Conservation (phyloP, 257 asterid genomes). For the Solanum arcanum region DNA sequence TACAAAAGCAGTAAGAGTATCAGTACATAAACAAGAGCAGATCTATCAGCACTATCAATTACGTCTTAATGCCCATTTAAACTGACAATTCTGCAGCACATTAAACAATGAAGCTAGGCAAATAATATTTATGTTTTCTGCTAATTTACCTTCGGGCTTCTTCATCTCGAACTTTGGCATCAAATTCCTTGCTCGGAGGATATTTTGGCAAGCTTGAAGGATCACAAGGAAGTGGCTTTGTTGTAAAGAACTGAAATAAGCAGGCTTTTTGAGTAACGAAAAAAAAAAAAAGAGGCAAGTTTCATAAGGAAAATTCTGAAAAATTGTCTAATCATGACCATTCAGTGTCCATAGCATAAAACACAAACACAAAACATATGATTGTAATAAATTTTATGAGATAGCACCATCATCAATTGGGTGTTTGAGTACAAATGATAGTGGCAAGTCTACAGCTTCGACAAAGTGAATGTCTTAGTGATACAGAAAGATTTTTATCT, state of each 20-base stretch:
- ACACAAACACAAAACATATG: background rate
- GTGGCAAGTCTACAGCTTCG: background rate
- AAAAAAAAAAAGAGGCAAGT: background rate
- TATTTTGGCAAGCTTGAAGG: conserved; percentile 90
- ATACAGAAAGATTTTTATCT: background rate
- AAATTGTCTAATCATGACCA: background rate
- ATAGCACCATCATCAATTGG: background rate
- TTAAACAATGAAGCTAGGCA: background rate
- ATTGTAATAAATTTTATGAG: background rate
- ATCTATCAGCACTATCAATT: background rate
- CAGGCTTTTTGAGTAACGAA: background rate
- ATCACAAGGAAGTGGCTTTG: conserved; percentile 80
- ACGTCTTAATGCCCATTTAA: background rate
- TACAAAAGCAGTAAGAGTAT: conserved; percentile 1
- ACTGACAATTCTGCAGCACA: background rate
- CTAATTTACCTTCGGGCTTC: conserved; percentile 66
- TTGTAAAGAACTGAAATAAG: conserved; percentile 56
- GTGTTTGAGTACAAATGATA: background rate
- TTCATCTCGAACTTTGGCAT: conserved; percentile 92
- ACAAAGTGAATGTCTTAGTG: background rate
- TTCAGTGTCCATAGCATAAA: background rate
- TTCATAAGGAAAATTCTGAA: background rate
- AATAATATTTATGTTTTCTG: background rate
- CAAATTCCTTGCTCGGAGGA: conserved; percentile 96
- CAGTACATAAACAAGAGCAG: background rate